Evolutionary conservation across 169 alveolate genomes (phyloP).

Genomic region (Plasmodium gonderi): DNA sequence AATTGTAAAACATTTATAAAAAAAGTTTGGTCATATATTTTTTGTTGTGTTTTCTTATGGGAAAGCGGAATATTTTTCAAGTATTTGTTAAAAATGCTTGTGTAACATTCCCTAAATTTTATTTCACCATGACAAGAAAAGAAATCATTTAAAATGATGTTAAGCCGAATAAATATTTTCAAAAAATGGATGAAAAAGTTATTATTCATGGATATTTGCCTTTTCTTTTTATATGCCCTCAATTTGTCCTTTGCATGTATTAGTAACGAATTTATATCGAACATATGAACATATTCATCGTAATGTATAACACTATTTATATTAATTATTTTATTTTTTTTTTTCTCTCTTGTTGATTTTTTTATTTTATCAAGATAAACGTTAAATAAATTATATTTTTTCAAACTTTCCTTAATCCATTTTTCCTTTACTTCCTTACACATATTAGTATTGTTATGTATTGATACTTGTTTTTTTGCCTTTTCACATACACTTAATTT

Average conservation of each 20-base stretch:
- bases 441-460: not conserved
- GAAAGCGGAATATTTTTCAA: not conserved
- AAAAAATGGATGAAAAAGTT: not conserved
- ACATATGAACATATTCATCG: conserved; percentile 34
- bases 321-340: conserved; percentile 47
- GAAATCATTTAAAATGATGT: conserved; percentile 42
- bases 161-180: conserved; percentile 46
- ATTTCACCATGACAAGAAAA: conserved; percentile 28
- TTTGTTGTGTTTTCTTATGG: not conserved
- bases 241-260: conserved; percentile 40
- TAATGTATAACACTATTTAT: conserved; percentile 63
- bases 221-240: conserved; percentile 13
- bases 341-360: not conserved
- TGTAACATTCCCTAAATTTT: conserved; percentile 11
- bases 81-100: conserved; percentile 7
- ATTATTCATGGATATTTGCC: not conserved
- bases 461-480: not conserved
- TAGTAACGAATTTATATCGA: conserved; percentile 45
- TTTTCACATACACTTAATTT: not conserved
- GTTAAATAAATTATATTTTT: conserved; percentile 65
- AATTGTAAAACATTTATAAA: conserved; percentile 14
- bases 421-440: not conserved
- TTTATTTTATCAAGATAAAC: conserved; percentile 67
- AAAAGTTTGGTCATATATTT: conserved; percentile 15
- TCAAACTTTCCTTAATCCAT: conserved; percentile 39